Percentiles rank a stretch among this genome's conserved stretches.
These are phyloP conservation scores for Sonneratia alba DNA, from an alignment of 345 rosid genomes.

Conservation along the genomic window DNA sequence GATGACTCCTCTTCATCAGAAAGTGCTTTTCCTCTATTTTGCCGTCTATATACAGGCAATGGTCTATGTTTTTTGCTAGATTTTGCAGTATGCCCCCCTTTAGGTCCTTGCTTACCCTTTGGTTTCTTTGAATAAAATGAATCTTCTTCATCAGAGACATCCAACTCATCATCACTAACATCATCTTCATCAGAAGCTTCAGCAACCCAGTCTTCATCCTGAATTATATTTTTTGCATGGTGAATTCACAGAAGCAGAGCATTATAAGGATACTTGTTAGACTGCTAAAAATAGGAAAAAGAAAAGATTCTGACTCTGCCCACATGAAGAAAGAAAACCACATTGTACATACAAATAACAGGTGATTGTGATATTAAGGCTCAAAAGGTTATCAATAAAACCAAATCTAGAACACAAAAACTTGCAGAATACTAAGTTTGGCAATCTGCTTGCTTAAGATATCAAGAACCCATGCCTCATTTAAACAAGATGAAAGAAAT, in stretches of 20 bases:
- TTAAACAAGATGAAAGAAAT: too few relatives aligned
- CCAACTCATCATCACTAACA: constrained; percentile 54
- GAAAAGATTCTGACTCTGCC: neutral
- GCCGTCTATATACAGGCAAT: constrained; percentile 34
- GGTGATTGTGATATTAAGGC: too few relatives aligned
- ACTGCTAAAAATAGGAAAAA: neutral
- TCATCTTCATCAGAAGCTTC: constrained; percentile 67
- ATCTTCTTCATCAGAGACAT: constrained; percentile 64
- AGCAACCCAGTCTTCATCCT: constrained; percentile 74
- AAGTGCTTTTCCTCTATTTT: constrained; percentile 48
- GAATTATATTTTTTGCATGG: neutral
- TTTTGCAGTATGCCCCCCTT: constrained; percentile 42
- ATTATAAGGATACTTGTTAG: neutral
- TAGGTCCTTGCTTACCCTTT: constrained; percentile 50
- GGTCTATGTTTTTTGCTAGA: constrained; percentile 43
- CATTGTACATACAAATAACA: neutral
- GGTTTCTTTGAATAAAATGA: constrained; percentile 49
- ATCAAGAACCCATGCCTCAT: too few relatives aligned
- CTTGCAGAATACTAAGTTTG: too few relatives aligned
- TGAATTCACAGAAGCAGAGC: neutral
- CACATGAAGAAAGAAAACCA: neutral
- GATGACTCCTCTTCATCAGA: constrained; percentile 66
- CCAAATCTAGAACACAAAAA: too few relatives aligned
- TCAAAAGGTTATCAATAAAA: too few relatives aligned
- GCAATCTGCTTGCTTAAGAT: too few relatives aligned